Evolutionary conservation across 1,284 basidiomycete species (phyloP).

Genomic region (Sphaerobolus stellatus): DNA sequence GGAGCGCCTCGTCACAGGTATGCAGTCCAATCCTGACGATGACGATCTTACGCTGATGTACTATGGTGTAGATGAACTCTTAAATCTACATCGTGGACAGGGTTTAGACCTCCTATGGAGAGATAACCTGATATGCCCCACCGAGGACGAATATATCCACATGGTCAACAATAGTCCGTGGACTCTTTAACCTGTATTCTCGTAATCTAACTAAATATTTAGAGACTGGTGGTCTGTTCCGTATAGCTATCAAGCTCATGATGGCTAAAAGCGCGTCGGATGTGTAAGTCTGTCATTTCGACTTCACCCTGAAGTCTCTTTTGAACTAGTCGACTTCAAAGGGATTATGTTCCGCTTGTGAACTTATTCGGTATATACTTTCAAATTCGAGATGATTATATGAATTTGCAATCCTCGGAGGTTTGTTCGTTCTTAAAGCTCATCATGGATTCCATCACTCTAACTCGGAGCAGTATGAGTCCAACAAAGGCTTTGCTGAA

Average conservation of each 20-base stretch:
- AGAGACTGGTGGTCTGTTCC: conserved; percentile 96
- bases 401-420: conserved; percentile 89
- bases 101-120: conserved; percentile 95
- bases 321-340: conserved; percentile 31
- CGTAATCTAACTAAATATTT: conserved; percentile 10
- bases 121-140: conserved; percentile 89
- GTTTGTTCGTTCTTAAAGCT: conserved; percentile 40
- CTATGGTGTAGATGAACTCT: conserved; percentile 64
- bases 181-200: conserved; percentile 17
- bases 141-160: conserved; percentile 89
- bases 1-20: conserved; percentile 70
- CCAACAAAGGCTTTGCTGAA: conserved; percentile 94
- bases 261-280: conserved; percentile 70
- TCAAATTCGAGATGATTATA: conserved; percentile 96
- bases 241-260: conserved; percentile 95
- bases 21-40: conserved; percentile 16
- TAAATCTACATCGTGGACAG: conserved; percentile 93
- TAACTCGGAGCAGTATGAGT: conserved; percentile 62
- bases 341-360: conserved; percentile 88
- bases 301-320: background rate
- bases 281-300: conserved; percentile 48
- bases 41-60: background rate
- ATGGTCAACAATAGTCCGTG: conserved; percentile 98
- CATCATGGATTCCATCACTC: background rate
- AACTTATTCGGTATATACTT: conserved; percentile 94